A percentile compares a stretch with the other conserved stretches of the same genome.
Evolutionary conservation across 2,329 filamentous ascomycete species (phyloP).

Genomic region (Trichoderma lentiforme): DNA sequence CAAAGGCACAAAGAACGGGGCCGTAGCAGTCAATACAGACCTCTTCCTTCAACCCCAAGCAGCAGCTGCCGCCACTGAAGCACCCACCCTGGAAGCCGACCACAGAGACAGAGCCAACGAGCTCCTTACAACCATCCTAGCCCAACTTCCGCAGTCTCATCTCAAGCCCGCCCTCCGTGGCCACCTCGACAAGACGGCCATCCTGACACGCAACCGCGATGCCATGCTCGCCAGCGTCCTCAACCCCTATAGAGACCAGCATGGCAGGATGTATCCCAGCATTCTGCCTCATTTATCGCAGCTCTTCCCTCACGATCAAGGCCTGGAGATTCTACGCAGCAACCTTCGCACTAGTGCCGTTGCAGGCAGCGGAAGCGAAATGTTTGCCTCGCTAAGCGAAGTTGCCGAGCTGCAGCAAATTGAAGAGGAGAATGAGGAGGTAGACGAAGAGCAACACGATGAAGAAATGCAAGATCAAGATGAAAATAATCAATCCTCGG

Average conservation of each 20-base stretch:
- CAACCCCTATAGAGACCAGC: conserved; percentile 66
- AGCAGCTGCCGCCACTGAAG: conserved; percentile 29
- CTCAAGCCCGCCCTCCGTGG: conserved; percentile 69
- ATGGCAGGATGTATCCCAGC: conserved; percentile 64
- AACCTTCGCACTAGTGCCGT: conserved; percentile 47
- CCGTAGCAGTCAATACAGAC: conserved; percentile 62
- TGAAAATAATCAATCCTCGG: background rate
- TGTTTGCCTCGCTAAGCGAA: conserved; percentile 29
- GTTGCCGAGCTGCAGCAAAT: conserved; percentile 39
- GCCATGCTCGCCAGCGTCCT: conserved; percentile 80
- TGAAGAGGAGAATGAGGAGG: conserved; percentile 38
- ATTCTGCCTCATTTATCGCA: conserved; percentile 76
- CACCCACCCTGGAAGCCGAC: conserved; percentile 37
- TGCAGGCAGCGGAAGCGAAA: conserved; percentile 25
- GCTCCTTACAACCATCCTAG: conserved; percentile 63
- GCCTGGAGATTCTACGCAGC: conserved; percentile 67
- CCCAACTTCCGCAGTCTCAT: conserved; percentile 60
- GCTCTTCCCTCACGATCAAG: conserved; percentile 58
- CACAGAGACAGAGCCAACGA: conserved; percentile 55
- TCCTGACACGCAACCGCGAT: conserved; percentile 64
- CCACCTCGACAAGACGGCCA: conserved; percentile 76
- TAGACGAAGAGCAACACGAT: conserved; percentile 32
- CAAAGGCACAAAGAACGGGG: conserved; percentile 37
- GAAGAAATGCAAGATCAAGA: conserved; percentile 22
- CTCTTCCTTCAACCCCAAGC: conserved; percentile 57